These are phyloP conservation scores for Citrus reticulata DNA, from an alignment of 345 rosid species.

Conservation along the genomic window DNA sequence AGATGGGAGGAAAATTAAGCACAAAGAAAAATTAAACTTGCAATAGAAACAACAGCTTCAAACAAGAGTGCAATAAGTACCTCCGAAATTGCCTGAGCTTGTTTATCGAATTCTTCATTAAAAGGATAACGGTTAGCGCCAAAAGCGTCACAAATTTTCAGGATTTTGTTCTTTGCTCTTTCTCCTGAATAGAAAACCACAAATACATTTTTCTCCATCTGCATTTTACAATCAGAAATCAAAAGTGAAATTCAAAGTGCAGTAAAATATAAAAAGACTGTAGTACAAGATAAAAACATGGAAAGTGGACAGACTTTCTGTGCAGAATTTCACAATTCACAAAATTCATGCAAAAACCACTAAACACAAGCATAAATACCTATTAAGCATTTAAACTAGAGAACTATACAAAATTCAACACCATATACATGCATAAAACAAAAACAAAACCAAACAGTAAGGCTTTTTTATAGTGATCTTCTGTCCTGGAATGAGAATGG, in stretches of 20 bases:
- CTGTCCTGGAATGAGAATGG: neutral
- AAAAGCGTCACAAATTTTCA: conserved; percentile 95
- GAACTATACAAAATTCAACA: neutral
- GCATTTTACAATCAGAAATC: conserved; percentile 29
- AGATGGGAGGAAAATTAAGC: neutral
- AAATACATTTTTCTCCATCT: conserved; percentile 93
- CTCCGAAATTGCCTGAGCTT: conserved; percentile 59
- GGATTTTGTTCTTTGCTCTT: conserved; percentile 79
- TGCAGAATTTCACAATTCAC: neutral
- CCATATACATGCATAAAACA: neutral
- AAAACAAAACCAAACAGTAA: neutral
- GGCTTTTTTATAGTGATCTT: neutral
- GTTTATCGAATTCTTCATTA: conserved; percentile 72
- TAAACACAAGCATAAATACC: neutral
- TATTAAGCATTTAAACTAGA: neutral
- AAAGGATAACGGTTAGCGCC: conserved; percentile 96
- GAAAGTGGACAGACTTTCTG: neutral
- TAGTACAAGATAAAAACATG: neutral
- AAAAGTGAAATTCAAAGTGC: conserved; percentile 5
- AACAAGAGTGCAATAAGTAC: conserved; percentile 32
- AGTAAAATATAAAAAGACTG: neutral
- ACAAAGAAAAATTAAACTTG: neutral
- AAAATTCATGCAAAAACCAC: neutral
- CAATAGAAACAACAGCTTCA: neutral
- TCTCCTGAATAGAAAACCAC: conserved; percentile 88